Evolutionary conservation across 306 rosid species (phyloP).

Genomic region (Medicago ruthenica): DNA sequence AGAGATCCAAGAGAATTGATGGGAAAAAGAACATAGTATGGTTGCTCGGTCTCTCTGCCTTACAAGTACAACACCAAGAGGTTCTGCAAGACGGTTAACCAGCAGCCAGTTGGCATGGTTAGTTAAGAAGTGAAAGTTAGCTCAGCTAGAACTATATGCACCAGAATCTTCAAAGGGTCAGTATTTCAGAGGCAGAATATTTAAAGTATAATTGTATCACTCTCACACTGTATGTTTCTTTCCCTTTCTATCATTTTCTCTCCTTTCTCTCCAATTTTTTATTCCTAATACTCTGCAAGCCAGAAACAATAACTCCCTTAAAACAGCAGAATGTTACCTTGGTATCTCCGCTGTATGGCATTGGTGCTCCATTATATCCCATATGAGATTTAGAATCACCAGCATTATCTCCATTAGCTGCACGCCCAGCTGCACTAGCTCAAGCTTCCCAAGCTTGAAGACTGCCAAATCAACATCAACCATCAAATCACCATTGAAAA

Average conservation of each 20-base stretch:
- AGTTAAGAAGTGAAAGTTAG: conserved; percentile 13
- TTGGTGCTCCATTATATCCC: conserved; percentile 81
- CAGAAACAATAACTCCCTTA: conserved; percentile 23
- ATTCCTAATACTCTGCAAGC: conserved; percentile 6
- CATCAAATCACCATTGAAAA: no score
- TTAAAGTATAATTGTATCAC: not conserved
- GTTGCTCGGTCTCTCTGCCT: not conserved
- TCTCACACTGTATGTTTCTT: not conserved
- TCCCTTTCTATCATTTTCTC: conserved; percentile 2
- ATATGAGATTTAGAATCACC: conserved; percentile 78
- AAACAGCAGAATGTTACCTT: conserved; percentile 61
- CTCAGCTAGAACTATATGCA: not conserved
- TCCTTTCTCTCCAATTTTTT: not conserved
- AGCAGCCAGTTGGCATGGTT: conserved; percentile 8
- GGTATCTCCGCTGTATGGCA: conserved; percentile 97
- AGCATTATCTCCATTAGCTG: conserved; percentile 72
- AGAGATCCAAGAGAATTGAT: conserved; percentile 14
- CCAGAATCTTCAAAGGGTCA: conserved; percentile 13
- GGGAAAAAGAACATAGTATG: not conserved
- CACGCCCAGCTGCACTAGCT: conserved; percentile 85
- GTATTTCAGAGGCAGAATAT: conserved; percentile 16
- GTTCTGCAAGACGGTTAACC: conserved; percentile 3
- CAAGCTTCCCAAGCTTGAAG: conserved; percentile 98
- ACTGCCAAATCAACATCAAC: conserved; percentile 78
- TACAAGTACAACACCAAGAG: not conserved